A percentile compares a stretch with the other conserved stretches of the same genome.
Evolutionary conservation across 2,329 filamentous ascomycete species (phyloP).

Genomic region (Fusarium algeriense): DNA sequence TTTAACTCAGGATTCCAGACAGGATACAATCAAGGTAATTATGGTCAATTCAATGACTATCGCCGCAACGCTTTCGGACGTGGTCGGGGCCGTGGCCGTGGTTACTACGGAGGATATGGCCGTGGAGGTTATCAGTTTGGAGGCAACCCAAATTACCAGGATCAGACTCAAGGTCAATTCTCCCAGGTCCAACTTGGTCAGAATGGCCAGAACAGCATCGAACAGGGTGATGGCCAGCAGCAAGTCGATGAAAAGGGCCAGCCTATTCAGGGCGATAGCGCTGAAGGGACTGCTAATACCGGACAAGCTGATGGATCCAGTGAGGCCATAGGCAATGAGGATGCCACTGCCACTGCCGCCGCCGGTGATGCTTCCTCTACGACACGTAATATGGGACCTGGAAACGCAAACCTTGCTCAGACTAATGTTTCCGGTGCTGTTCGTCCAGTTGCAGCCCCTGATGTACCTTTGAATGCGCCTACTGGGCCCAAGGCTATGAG

Average conservation of each 20-base stretch:
- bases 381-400: slow-evolving; percentile 36
- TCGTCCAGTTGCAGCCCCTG: slow-evolving; percentile 51
- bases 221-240: slow-evolving; percentile 43
- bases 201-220: slow-evolving; percentile 41
- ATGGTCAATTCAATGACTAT: slow-evolving; percentile 86
- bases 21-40: slow-evolving; percentile 87
- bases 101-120: slow-evolving; percentile 67
- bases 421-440: slow-evolving; percentile 45
- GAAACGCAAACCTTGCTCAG: slow-evolving; percentile 26
- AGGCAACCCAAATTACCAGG: slow-evolving; percentile 54
- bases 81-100: slow-evolving; percentile 75
- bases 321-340: slow-evolving; percentile 51
- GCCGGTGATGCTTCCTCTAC: slow-evolving; percentile 39
- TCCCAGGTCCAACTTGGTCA: slow-evolving; percentile 46
- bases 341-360: slow-evolving; percentile 2
- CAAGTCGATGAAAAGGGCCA: slow-evolving; percentile 57
- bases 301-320: slow-evolving; percentile 40
- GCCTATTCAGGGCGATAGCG: slow-evolving; percentile 46
- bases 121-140: slow-evolving; percentile 67
- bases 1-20: slow-evolving; percentile 82
- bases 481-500: slow-evolving; percentile 96
- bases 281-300: slow-evolving; percentile 37
- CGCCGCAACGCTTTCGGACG: slow-evolving; percentile 75
- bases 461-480: slow-evolving; percentile 77
- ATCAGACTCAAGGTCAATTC: slow-evolving; percentile 51